Base-by-base conservation (phyloP, 148 eudicot genomes). In the Rheum nobile region DNA sequence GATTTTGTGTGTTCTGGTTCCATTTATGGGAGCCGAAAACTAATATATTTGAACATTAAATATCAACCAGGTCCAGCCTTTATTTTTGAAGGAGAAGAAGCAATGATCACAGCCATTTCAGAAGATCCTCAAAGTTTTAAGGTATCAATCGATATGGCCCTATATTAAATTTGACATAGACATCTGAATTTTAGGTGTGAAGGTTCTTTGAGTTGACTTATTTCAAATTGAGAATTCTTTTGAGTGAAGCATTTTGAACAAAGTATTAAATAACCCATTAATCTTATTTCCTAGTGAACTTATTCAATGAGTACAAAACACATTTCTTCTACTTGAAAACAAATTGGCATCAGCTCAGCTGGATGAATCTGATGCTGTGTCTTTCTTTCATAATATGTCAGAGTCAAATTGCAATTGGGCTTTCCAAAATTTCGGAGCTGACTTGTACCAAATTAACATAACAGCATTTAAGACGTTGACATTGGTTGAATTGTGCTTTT, bases 81-180 rank as follows among this genome's bases (percentile, higher is more conserved):
- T 75, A 89, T 91, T 17, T 95, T 95, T 79, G 98, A 95, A 78
- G 98, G 98, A 75, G 98, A 95, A 76, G 97, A 90, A 84, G 84
- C 97, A 76, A 95, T 95, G 98, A 79, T 95, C 78, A 77, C 84
- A 34, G 95, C 93, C 77, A 88, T 94, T 71, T 72, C 98, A 8
- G 91, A 89, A 79, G 75, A 91, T 46, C 90, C 97, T 50, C 71
- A 77, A 77, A 82, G 88, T 71, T 94, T 94, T 78, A 94, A 91
- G 98, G 98, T 88, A 75, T n/a, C 43, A 38, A 46, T 34, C 0
- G 29, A 16, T 38, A 17, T 65, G 38, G 39, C 17, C 39, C n/a
- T 63, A 6, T 55, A 31, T 32, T 7, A 14, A 16, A 6, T 32
- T n/a, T n/a, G 21, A 31, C 67, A 31, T 5, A 0, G 69, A 14